Evolutionary conservation across 2,329 filamentous ascomycete genomes (phyloP).

Genomic region (Colletotrichum destructivum): DNA sequence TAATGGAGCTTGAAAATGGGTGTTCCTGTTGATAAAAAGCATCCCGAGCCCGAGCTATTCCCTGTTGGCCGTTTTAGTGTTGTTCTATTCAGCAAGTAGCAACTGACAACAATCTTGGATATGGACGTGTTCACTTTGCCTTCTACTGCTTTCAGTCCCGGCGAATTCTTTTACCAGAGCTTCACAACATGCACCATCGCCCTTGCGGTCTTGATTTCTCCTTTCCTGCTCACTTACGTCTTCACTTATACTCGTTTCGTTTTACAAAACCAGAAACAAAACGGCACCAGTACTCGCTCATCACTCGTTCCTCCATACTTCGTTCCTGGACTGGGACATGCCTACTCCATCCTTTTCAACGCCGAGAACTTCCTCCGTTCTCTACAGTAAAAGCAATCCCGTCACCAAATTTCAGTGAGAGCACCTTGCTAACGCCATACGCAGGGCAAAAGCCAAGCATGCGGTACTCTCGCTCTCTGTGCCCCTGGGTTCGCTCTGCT

Average conservation of each 20-base stretch:
- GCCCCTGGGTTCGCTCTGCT: constrained; percentile 8
- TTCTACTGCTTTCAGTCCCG: too few species aligned
- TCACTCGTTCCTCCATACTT: background rate
- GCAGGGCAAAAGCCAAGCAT: background rate
- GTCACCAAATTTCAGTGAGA: background rate
- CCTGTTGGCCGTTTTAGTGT: background rate
- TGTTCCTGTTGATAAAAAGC: background rate
- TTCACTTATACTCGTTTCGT: background rate
- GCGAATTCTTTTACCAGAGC: background rate
- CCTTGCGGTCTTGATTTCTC: background rate
- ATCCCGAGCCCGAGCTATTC: background rate
- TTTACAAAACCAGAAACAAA: background rate
- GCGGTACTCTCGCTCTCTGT: background rate
- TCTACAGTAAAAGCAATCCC: background rate
- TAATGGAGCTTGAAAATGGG: background rate
- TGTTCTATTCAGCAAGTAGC: accelerated
- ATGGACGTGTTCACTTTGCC: background rate
- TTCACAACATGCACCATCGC: too few species aligned
- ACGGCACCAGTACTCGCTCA: background rate
- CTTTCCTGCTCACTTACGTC: constrained; percentile 11
- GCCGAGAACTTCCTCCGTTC: constrained; percentile 16
- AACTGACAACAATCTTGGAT: accelerated
- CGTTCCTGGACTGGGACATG: constrained; percentile 4
- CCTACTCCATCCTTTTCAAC: constrained; percentile 12
- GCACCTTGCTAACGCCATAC: accelerated